Conservation (phyloP, 805 yeast species). For the Candida takata region DNA sequence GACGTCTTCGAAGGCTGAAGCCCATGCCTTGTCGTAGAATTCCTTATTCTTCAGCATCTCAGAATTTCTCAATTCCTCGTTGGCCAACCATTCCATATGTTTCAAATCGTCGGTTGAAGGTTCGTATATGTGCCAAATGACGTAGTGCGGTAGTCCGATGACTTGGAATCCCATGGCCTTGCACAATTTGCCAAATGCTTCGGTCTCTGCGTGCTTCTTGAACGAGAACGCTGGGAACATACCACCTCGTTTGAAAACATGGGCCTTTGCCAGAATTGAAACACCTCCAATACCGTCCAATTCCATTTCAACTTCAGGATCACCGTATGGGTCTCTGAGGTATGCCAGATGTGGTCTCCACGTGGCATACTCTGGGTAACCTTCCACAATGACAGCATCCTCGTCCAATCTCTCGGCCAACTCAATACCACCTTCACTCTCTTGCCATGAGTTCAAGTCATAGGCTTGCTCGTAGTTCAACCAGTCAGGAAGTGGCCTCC, state of each 20-base stretch:
- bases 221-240: conserved; percentile 97
- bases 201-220: conserved; percentile 95
- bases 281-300: conserved; percentile 98
- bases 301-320: conserved; percentile 87
- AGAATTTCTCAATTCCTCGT: conserved; percentile 60
- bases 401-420: conserved; percentile 75
- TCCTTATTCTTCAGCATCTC: conserved; percentile 58
- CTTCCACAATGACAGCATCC: conserved; percentile 95
- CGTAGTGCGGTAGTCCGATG: conserved; percentile 88
- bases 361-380: conserved; percentile 94
- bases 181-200: conserved; percentile 89
- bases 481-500: conserved; percentile 89
- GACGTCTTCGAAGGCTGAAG: conserved; percentile 71
- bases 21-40: conserved; percentile 67
- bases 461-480: conserved; percentile 79
- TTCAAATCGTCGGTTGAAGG: conserved; percentile 88
- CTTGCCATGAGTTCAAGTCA: conserved; percentile 82
- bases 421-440: conserved; percentile 73
- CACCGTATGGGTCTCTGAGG: conserved; percentile 90
- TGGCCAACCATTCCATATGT: conserved; percentile 85
- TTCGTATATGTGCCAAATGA: conserved; percentile 94
- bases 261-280: conserved; percentile 80
- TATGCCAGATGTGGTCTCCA: conserved; percentile 98
- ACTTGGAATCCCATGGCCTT: conserved; percentile 83
- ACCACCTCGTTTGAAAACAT: conserved; percentile 79